These are phyloP conservation scores for Filosporella fistucella DNA, from an alignment of 495 filamentous ascomycete genomes.

Conservation along the genomic window DNA sequence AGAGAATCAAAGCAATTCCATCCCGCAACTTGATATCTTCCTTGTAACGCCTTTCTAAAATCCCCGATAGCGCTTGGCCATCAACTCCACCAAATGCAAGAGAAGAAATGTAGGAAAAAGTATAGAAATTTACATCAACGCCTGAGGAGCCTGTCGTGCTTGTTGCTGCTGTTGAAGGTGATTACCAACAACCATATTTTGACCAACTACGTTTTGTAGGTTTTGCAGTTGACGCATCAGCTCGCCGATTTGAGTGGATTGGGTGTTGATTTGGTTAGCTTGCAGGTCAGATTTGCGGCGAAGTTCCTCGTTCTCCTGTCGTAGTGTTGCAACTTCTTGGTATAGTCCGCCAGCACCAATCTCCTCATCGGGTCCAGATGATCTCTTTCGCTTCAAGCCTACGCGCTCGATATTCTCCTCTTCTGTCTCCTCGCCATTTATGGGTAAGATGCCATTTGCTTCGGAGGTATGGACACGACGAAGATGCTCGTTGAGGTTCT, in stretches of 20 bases:
- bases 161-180: slow-evolving; percentile 15
- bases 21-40: neutral
- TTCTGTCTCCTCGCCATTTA: slow-evolving; percentile 26
- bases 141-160: slow-evolving; percentile 19
- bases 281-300: too few species aligned
- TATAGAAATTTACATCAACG: neutral
- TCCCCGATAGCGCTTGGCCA: too few species aligned
- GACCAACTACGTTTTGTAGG: slow-evolving; percentile 16
- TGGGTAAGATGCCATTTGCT: slow-evolving; percentile 18
- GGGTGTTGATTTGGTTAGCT: too few species aligned
- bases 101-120: neutral
- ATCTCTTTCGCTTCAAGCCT: slow-evolving; percentile 22
- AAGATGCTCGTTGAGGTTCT: slow-evolving; percentile 86
- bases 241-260: slow-evolving; percentile 24
- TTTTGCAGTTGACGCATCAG: slow-evolving; percentile 43
- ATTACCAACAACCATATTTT: neutral
- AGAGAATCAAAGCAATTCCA: too few species aligned
- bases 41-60: neutral
- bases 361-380: slow-evolving; percentile 24
- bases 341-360: slow-evolving; percentile 48
- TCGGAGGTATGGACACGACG: slow-evolving; percentile 66
- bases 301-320: slow-evolving; percentile 47
- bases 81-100: neutral
- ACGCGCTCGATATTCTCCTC: slow-evolving; percentile 20
- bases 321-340: slow-evolving; percentile 52